Evolutionary conservation across 495 filamentous ascomycete species (phyloP), one percentile per base, ranked within the genome.

Genomic region (Copromyces sp.): DNA sequence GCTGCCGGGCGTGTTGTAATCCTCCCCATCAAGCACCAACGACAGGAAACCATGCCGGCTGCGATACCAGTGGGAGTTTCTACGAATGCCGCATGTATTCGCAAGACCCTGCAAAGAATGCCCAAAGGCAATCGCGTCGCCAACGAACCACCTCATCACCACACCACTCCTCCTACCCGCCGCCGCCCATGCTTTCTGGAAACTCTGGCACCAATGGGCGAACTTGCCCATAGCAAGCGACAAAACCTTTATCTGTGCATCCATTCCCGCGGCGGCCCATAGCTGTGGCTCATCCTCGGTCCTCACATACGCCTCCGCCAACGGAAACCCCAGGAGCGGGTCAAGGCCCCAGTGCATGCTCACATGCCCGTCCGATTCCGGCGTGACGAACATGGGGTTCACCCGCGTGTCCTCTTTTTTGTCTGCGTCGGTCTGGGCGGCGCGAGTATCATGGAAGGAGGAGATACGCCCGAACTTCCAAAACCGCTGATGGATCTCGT

Each of bases 291-390:
- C 41, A 1, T 37, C 37, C 20, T 69, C 32, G 9, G 75, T 44
- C 0, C 74, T 74, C 16, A 69, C 70, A 24, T 70, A 71, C 14
- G 73, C 75, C 20, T 78, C 71, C n/a, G 79, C 74, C 41, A 80
- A 71, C 72, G 80, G 78, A 59, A 80, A 82, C 41, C 78, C 80
- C 1, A 74, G 35, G 59, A 78, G 68, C 11, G 79, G 80, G n/a
- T 79, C 75, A 14, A 73, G 70, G 16, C 73, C 74, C 44, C 75
- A 75, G 71, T 80, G 75, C 68, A 80, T 68, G 32, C 69, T 72
- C 11, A 69, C 68, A 9, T 17, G 53, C 14, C 32, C 47, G 2
- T 37, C 35, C 35, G 29, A 29, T 11, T 69, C 68, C 9, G 73
- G 39, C 4, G 73, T 72, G 3, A 61, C 71, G 73, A 76, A 75